phyloP scores from a whole-genome alignment of 2,329 filamentous ascomycete genomes.

The Verticillium albo-atrum region DNA sequence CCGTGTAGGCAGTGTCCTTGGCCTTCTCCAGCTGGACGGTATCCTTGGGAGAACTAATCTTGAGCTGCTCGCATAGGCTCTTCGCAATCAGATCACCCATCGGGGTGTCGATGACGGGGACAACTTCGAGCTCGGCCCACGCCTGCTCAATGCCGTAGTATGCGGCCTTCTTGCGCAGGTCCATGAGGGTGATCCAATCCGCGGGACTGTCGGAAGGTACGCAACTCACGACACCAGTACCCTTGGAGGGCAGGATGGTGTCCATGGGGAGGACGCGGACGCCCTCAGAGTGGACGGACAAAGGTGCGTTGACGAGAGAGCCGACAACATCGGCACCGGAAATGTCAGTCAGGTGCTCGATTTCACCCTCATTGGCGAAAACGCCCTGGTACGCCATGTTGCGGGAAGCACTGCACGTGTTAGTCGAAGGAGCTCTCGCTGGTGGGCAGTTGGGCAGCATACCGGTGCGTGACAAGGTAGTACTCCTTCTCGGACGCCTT shows the following conservation, averaged over 20 bases:
- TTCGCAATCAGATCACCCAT: conserved; percentile 84
- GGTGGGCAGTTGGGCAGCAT: neutral
- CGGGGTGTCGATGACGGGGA: conserved; percentile 86
- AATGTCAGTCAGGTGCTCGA: conserved; percentile 56
- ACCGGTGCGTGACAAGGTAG: conserved; percentile 74
- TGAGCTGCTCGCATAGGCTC: conserved; percentile 82
- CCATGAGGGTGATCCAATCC: conserved; percentile 83
- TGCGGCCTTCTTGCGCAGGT: conserved; percentile 90
- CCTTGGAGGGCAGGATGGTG: conserved; percentile 84
- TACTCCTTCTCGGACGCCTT: conserved; percentile 74
- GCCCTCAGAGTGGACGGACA: conserved; percentile 78
- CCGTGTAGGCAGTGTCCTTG: conserved; percentile 95
- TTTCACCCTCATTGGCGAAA: neutral
- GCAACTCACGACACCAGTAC: conserved; percentile 92
- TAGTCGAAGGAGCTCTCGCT: neutral
- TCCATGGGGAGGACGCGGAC: conserved; percentile 95
- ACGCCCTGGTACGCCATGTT: conserved; percentile 90
- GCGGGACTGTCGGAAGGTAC: conserved; percentile 96
- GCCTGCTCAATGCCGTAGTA: conserved; percentile 96
- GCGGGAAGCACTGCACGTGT: conserved; percentile 57
- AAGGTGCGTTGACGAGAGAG: conserved; percentile 82
- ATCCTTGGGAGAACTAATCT: conserved; percentile 96
- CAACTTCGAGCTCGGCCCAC: conserved; percentile 87
- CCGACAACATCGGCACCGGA: conserved; percentile 78
- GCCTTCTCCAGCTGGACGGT: conserved; percentile 80